Conservation (phyloP, 2,329 filamentous ascomycete species). For the Neocatenulostroma microsporum region DNA sequence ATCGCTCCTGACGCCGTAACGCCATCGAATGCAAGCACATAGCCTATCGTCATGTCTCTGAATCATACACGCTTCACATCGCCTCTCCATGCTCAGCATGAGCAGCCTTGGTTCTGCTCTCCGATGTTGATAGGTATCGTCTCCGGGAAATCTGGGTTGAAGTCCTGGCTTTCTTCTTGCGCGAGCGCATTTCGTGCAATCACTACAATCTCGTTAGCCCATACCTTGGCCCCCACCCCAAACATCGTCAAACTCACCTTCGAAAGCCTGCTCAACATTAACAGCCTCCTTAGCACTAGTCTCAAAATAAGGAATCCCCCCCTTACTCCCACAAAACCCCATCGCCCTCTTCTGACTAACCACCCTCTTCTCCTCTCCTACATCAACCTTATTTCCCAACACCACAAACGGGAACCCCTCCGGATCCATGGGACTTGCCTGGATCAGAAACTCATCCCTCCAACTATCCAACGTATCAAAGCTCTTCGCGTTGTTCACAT, state of each 20-base stretch:
- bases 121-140: slow-evolving; percentile 98
- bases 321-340: slow-evolving; percentile 96
- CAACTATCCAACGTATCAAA: slow-evolving; percentile 98
- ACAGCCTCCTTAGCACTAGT: slow-evolving; percentile 98
- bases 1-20: too few relatives aligned
- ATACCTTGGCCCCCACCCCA: too few relatives aligned
- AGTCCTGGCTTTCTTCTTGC: slow-evolving; percentile 97
- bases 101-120: slow-evolving; percentile 84
- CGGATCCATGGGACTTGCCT: slow-evolving; percentile 90
- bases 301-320: slow-evolving; percentile 97
- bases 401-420: slow-evolving; percentile 98
- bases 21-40: too few relatives aligned
- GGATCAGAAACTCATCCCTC: slow-evolving; percentile 96
- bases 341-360: slow-evolving; percentile 92
- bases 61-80: too few relatives aligned
- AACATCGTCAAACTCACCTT: slow-evolving; percentile 47
- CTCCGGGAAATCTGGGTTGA: slow-evolving; percentile 93
- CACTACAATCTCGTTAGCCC: slow-evolving; percentile 49
- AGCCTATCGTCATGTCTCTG: too few relatives aligned
- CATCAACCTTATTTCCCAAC: slow-evolving; percentile 97
- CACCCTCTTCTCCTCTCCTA: slow-evolving; percentile 94
- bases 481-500: slow-evolving; percentile 98
- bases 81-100: too few relatives aligned
- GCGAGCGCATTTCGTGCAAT: slow-evolving; percentile 92
- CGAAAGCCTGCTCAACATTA: slow-evolving; percentile 86